These are phyloP conservation scores for Leonotis leonurus DNA, from an alignment of 257 asterid species.

Conservation along the genomic window DNA sequence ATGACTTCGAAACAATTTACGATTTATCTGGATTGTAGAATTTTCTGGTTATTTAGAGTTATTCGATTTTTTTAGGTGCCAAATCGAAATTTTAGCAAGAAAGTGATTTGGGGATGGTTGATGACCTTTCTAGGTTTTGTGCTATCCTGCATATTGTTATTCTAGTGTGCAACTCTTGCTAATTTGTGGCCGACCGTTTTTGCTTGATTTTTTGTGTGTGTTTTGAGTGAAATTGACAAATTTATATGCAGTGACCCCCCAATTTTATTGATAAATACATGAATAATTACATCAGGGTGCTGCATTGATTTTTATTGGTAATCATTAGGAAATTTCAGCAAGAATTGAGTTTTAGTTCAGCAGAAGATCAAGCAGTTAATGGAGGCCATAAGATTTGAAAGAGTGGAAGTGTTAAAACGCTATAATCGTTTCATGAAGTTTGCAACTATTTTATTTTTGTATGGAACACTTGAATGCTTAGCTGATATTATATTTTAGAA, in stretches of 20 bases:
- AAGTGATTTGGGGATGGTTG: conserved; percentile 2
- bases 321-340: neutral
- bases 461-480: neutral
- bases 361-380: neutral
- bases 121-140: neutral
- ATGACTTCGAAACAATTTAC: neutral
- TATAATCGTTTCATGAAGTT: neutral
- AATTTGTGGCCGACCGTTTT: neutral
- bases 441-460: neutral
- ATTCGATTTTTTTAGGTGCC: neutral
- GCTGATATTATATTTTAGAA: neutral
- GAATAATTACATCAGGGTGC: neutral
- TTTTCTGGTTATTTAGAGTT: neutral
- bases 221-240: neutral
- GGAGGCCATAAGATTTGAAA: neutral
- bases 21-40: neutral
- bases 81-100: conserved; percentile 1
- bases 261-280: neutral
- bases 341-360: neutral
- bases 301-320: neutral
- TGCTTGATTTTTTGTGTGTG: neutral
- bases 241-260: neutral
- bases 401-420: neutral
- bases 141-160: neutral
- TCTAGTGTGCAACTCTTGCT: conserved; percentile 1